Percentiles rank a stretch among this genome's conserved stretches.
Conservation (phyloP, 768 basidiomycete species). For the Ramaria rubella region DNA sequence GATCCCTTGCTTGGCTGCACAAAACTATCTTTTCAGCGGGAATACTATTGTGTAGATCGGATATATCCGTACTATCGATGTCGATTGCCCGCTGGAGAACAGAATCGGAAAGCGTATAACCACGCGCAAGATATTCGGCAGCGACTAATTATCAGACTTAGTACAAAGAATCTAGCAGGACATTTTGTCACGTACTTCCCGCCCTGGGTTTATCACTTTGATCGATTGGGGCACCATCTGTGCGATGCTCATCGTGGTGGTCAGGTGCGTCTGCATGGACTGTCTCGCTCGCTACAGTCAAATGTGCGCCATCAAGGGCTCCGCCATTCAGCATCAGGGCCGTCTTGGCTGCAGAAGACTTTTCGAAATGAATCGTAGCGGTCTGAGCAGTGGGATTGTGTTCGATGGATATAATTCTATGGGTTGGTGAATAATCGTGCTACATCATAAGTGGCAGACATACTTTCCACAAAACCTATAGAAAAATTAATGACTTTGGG, state of each 20-base stretch:
- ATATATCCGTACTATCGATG: conserved; percentile 48
- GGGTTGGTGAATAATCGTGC: conserved; percentile 6
- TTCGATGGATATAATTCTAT: conserved; percentile 65
- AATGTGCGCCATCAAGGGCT: conserved; percentile 60
- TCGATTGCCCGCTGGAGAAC: conserved; percentile 77
- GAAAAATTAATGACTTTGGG: conserved; percentile 9
- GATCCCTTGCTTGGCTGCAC: conserved; percentile 74
- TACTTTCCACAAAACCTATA: conserved; percentile 83
- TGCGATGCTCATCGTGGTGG: conserved; percentile 28
- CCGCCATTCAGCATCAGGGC: conserved; percentile 83
- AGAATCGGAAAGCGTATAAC: conserved; percentile 74
- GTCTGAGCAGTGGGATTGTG: conserved; percentile 36
- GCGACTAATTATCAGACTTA: conserved; percentile 45
- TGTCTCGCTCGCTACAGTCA: conserved; percentile 66
- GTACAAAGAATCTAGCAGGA: neutral
- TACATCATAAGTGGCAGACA: conserved; percentile 17
- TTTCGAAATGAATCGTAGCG: conserved; percentile 82
- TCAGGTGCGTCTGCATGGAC: conserved; percentile 52
- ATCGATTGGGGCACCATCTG: conserved; percentile 35
- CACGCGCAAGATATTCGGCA: conserved; percentile 90
- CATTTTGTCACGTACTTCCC: conserved; percentile 47
- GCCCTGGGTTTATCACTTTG: conserved; percentile 91
- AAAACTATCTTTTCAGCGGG: neutral
- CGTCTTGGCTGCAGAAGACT: conserved; percentile 75
- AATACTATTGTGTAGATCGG: neutral